Evolutionary conservation across 179 eudicot genomes (phyloP).

Genomic region (Vitellaria paradoxa): DNA sequence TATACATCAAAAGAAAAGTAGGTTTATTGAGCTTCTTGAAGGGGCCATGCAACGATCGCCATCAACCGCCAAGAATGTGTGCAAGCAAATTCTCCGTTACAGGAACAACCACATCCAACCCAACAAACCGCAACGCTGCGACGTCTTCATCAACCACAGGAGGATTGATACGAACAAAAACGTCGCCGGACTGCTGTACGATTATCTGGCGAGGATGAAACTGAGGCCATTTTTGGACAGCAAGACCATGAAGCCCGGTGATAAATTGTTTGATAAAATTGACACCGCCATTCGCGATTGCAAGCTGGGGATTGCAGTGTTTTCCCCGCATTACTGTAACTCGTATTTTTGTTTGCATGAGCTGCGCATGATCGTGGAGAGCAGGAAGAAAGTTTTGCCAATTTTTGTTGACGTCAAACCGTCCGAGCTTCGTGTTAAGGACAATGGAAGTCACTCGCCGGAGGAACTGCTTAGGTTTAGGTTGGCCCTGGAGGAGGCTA

Average conservation of each 20-base stretch:
- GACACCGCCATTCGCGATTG: constrained; percentile 37
- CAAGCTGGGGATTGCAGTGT: constrained; percentile 54
- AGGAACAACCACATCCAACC: not conserved
- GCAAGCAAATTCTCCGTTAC: constrained; percentile 16
- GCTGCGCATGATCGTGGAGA: constrained; percentile 56
- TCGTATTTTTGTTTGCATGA: constrained; percentile 77
- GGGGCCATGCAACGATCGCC: constrained; percentile 33
- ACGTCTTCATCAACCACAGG: constrained; percentile 74
- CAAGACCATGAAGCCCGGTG: constrained; percentile 79
- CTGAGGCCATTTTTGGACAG: constrained; percentile 62
- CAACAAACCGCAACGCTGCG: constrained; percentile 21
- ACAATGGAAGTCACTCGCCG: constrained; percentile 20
- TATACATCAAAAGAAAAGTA: not conserved
- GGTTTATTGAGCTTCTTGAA: not conserved
- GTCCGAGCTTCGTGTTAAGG: constrained; percentile 50
- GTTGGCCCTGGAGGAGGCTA: constrained; percentile 59
- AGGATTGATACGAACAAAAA: constrained; percentile 65
- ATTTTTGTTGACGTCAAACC: constrained; percentile 75
- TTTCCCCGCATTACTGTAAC: constrained; percentile 70
- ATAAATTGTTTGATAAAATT: constrained; percentile 47
- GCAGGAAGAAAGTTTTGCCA: constrained; percentile 51
- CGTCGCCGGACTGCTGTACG: constrained; percentile 52
- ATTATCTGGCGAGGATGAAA: constrained; percentile 32
- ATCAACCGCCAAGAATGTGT: constrained; percentile 17
- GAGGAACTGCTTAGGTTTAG: constrained; percentile 41